Evolutionary conservation across 2,329 filamentous ascomycete species (phyloP).

Genomic region (Botrytis tulipae): DNA sequence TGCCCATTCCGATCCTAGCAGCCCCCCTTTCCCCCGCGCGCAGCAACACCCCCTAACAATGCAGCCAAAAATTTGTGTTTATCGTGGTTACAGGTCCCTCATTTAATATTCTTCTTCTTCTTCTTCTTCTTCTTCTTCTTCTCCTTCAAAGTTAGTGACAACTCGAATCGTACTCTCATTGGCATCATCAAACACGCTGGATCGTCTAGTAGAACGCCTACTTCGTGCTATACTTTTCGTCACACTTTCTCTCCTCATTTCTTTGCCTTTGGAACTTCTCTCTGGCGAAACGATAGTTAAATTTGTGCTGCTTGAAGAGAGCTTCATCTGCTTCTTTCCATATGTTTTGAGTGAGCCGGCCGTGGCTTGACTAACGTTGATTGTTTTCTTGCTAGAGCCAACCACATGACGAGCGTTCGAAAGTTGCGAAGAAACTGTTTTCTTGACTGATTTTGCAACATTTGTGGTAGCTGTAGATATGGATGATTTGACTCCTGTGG

Average conservation of each 20-base stretch:
- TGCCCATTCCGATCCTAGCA: constrained; percentile 20
- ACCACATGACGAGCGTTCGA: constrained; percentile 29
- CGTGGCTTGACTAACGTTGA: constrained; percentile 28
- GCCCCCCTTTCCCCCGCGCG: constrained; percentile 9
- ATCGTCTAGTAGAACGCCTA: constrained; percentile 22
- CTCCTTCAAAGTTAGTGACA: constrained; percentile 22
- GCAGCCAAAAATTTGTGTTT: constrained; percentile 4
- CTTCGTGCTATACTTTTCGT: constrained; percentile 26
- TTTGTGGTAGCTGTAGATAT: constrained; percentile 39
- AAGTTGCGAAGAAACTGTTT: constrained; percentile 38
- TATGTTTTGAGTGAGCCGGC: constrained; percentile 33
- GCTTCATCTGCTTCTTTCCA: constrained; percentile 30
- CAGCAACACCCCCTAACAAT: constrained; percentile 10
- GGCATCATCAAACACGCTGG: constrained; percentile 17
- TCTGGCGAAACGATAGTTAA: constrained; percentile 29
- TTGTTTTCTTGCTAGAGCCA: constrained; percentile 23
- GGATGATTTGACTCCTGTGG: constrained; percentile 40
- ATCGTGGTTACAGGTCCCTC: constrained; percentile 5
- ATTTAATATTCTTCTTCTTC: constrained; percentile 9
- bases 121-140: constrained; percentile 7
- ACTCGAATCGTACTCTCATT: constrained; percentile 31
- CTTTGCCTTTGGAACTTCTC: constrained; percentile 20
- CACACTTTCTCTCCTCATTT: constrained; percentile 22
- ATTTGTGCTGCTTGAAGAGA: constrained; percentile 31
- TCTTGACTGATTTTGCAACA: constrained; percentile 43